These are phyloP conservation scores for Calonectria hongkongensis DNA, from an alignment of 2,329 filamentous ascomycete genomes.

Conservation along the genomic window DNA sequence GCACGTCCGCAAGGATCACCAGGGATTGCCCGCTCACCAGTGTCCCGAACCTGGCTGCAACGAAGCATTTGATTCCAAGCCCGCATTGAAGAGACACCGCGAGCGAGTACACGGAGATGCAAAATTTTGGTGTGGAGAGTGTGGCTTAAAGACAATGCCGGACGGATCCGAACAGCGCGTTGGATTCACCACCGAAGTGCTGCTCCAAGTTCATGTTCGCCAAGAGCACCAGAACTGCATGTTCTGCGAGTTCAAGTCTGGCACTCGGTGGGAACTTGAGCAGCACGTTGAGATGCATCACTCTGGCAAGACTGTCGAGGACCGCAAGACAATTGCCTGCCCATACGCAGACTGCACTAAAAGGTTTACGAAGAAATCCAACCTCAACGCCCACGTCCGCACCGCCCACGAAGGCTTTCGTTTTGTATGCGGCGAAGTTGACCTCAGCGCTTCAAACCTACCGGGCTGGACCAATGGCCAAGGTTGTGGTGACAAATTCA, in stretches of 20 bases:
- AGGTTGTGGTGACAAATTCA: slow-evolving; percentile 85
- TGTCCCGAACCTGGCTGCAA: slow-evolving; percentile 79
- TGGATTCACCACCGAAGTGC: slow-evolving; percentile 82
- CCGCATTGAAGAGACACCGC: slow-evolving; percentile 82
- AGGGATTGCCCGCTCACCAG: slow-evolving; percentile 81
- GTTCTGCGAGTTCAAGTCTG: slow-evolving; percentile 82
- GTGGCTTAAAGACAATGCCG: slow-evolving; percentile 65
- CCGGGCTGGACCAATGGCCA: slow-evolving; percentile 77
- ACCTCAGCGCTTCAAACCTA: slow-evolving; percentile 75
- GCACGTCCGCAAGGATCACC: slow-evolving; percentile 86
- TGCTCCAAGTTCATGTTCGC: slow-evolving; percentile 84
- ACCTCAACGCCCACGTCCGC: slow-evolving; percentile 86
- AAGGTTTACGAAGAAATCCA: slow-evolving; percentile 88
- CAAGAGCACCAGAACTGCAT: slow-evolving; percentile 84
- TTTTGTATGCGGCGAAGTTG: slow-evolving; percentile 85
- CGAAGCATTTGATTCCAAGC: slow-evolving; percentile 83
- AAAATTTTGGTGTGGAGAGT: slow-evolving; percentile 87
- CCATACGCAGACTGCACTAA: slow-evolving; percentile 81
- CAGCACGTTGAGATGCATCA: slow-evolving; percentile 88
- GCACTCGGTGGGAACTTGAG: slow-evolving; percentile 80
- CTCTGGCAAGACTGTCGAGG: slow-evolving; percentile 75
- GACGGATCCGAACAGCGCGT: slow-evolving; percentile 65
- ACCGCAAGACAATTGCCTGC: slow-evolving; percentile 81
- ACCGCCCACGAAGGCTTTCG: slow-evolving; percentile 84
- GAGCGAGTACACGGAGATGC: slow-evolving; percentile 81